Evolutionary conservation across 306 rosid species (phyloP).

Genomic region (Purshia tridentata): DNA sequence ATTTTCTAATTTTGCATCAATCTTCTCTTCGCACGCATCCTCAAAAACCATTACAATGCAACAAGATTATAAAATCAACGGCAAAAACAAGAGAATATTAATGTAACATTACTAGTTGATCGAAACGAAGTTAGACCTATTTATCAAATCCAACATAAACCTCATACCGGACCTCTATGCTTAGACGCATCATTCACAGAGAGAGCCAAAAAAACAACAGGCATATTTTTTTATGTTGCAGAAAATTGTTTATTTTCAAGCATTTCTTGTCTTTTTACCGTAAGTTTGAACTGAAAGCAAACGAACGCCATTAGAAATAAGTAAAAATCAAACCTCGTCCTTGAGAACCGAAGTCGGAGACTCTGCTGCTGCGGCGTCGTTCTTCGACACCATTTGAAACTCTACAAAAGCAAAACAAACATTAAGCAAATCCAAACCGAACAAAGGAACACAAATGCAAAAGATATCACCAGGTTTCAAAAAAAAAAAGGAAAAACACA

Average conservation of each 20-base stretch:
- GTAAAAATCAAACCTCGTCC: conserved; percentile 54
- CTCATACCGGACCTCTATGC: background rate
- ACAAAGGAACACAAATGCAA: background rate
- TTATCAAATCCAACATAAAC: background rate
- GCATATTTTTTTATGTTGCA: background rate
- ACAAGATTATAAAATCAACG: background rate
- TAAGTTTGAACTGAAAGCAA: background rate
- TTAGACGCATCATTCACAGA: background rate
- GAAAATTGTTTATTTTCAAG: background rate
- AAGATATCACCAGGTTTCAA: background rate
- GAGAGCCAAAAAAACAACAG: background rate
- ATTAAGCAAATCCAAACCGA: background rate
- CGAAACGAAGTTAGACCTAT: background rate
- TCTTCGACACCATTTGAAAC: conserved; percentile 51
- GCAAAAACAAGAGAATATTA: background rate
- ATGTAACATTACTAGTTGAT: background rate
- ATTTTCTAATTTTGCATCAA: conserved; percentile 9
- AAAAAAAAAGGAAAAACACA: background rate
- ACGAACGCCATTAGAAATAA: background rate
- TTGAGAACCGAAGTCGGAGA: conserved; percentile 87
- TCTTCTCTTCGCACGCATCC: conserved; percentile 45
- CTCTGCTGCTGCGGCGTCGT: conserved; percentile 46
- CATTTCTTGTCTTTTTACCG: background rate
- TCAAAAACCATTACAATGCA: conserved; percentile 7
- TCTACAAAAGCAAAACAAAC: conserved; percentile 25